phyloP scores from a whole-genome alignment of 2,329 filamentous ascomycete genomes.

The Exophiala sp. region DNA sequence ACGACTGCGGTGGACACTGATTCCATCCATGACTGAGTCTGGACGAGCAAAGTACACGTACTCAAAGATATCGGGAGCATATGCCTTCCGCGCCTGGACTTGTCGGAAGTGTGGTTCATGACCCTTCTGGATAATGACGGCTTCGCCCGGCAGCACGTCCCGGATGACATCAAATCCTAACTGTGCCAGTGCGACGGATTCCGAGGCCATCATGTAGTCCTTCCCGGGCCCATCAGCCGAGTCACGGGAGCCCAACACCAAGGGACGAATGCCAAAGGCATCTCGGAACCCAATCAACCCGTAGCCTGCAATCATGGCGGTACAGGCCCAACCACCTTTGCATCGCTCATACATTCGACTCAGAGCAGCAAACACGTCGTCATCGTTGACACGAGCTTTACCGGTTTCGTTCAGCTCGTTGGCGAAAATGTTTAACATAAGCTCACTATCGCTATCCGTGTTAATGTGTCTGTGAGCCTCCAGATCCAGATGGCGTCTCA shows the following conservation, averaged over 20 bases:
- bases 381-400: constrained; percentile 71
- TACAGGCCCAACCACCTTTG: constrained; percentile 71
- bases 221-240: constrained; percentile 59
- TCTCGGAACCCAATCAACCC: constrained; percentile 76
- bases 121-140: constrained; percentile 78
- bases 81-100: constrained; percentile 60
- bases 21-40: constrained; percentile 78
- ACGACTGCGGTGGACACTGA: constrained; percentile 75
- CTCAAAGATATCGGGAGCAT: constrained; percentile 82
- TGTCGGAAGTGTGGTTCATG: constrained; percentile 67
- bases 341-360: constrained; percentile 66
- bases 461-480: constrained; percentile 83
- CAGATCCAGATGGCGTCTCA: constrained; percentile 66
- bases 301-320: constrained; percentile 75
- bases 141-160: constrained; percentile 76
- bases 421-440: constrained; percentile 84
- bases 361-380: constrained; percentile 69
- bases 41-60: constrained; percentile 82
- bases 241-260: constrained; percentile 68
- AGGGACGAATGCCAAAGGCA: constrained; percentile 72
- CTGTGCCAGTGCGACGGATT: constrained; percentile 76
- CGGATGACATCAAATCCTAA: constrained; percentile 70
- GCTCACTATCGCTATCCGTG: constrained; percentile 80
- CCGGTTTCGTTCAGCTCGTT: constrained; percentile 72
- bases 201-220: constrained; percentile 89